Evolutionary conservation across 768 basidiomycete species (phyloP).

Genomic region (Lentinula edodes): DNA sequence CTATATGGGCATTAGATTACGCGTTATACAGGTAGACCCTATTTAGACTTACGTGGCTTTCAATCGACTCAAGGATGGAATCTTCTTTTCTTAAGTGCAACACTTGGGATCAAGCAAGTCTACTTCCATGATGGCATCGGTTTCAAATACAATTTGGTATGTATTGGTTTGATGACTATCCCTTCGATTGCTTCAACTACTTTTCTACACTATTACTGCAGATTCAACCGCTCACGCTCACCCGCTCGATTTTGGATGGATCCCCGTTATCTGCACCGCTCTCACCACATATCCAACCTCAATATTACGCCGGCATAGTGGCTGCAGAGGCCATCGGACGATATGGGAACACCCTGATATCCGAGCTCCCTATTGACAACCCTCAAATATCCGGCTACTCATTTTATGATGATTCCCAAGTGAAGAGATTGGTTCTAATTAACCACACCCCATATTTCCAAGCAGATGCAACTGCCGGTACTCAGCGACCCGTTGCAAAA

Average conservation of each 20-base stretch:
- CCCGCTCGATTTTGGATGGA: constrained; percentile 35
- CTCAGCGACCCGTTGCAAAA: constrained; percentile 21
- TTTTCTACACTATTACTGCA: constrained; percentile 9
- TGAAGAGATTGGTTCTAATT: constrained; percentile 34
- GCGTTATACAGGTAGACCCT: constrained; percentile 43
- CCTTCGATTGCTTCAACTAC: neutral
- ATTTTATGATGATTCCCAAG: constrained; percentile 27
- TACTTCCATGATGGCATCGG: constrained; percentile 68
- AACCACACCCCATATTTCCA: constrained; percentile 31
- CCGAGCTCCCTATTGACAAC: constrained; percentile 30
- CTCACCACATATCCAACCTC: constrained; percentile 37
- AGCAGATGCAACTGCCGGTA: constrained; percentile 21
- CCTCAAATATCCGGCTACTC: constrained; percentile 37
- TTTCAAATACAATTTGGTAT: constrained; percentile 63
- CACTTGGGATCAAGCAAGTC: constrained; percentile 25
- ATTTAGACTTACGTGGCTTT: too few species aligned
- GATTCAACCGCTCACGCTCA: constrained; percentile 38
- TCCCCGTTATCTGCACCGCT: constrained; percentile 33
- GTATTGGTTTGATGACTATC: neutral
- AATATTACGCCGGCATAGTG: constrained; percentile 39
- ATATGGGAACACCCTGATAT: constrained; percentile 22
- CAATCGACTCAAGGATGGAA: too few species aligned
- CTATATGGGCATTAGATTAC: constrained; percentile 66
- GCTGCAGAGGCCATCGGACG: constrained; percentile 34
- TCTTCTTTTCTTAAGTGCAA: neutral